Evolutionary conservation across 306 rosid species (phyloP).

Genomic region (Aeschynomene evenia): DNA sequence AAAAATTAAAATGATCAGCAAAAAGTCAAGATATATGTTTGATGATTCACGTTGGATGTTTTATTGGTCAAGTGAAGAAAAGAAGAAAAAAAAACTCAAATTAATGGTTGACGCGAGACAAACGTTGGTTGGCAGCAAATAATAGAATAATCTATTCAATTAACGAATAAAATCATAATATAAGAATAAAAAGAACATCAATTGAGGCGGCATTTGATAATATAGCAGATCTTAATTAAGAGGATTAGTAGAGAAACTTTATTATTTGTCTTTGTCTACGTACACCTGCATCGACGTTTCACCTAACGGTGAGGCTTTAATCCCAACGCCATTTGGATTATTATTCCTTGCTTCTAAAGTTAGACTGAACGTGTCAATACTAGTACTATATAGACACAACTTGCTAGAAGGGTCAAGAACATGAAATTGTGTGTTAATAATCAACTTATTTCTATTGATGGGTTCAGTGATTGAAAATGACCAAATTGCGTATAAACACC

Average conservation of each 20-base stretch:
- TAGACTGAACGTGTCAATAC: background rate
- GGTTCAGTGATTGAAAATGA: conserved; percentile 5
- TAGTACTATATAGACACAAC: background rate
- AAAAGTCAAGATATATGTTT: background rate
- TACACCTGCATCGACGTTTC: conserved; percentile 8
- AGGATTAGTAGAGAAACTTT: background rate
- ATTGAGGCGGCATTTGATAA: conserved; percentile 22
- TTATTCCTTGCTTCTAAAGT: background rate
- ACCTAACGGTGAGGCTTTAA: conserved; percentile 18
- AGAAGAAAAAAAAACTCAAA: background rate
- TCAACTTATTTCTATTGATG: background rate
- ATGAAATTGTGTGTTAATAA: background rate
- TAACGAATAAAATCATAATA: background rate
- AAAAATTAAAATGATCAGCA: background rate
- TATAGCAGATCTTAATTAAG: background rate
- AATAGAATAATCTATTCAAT: background rate
- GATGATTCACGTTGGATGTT: conserved; percentile 2
- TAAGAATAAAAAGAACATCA: background rate
- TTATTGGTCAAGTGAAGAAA: conserved; percentile 16
- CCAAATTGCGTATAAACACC: background rate
- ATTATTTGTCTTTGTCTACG: conserved; percentile 7
- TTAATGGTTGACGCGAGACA: background rate
- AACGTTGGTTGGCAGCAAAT: background rate
- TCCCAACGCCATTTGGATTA: background rate
- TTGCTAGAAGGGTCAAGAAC: background rate